Evolutionary conservation across 2,329 filamentous ascomycete species (phyloP).

Genomic region (Fusarium scirpi): DNA sequence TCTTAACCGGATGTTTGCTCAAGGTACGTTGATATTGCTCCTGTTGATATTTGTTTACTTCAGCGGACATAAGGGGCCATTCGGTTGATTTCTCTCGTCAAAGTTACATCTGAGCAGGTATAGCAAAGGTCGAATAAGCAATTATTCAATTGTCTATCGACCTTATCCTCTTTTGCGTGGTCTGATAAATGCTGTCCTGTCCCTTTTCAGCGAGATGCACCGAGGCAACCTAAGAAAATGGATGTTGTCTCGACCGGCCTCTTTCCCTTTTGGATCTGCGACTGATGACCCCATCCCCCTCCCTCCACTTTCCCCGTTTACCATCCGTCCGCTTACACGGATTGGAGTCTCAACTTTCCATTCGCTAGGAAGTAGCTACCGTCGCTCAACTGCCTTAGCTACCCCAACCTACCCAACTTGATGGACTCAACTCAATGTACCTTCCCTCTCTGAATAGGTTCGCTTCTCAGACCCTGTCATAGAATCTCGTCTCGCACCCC

Average conservation of each 20-base stretch:
- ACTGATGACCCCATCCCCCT: slow-evolving; percentile 33
- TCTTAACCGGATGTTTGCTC: slow-evolving; percentile 12
- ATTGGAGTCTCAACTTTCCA: slow-evolving; percentile 19
- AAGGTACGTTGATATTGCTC: neutral
- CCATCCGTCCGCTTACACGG: slow-evolving; percentile 25
- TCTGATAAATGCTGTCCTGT: slow-evolving; percentile 38
- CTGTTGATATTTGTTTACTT: slow-evolving; percentile 1
- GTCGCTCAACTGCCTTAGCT: slow-evolving; percentile 1
- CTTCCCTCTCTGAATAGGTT: slow-evolving; percentile 29
- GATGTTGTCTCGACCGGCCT: slow-evolving; percentile 43
- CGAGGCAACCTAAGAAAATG: slow-evolving; percentile 28
- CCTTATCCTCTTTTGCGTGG: slow-evolving; percentile 25
- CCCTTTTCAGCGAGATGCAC: slow-evolving; percentile 47
- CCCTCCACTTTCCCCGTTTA: slow-evolving; percentile 16
- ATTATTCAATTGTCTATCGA: slow-evolving; percentile 26
- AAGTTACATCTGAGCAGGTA: slow-evolving; percentile 19
- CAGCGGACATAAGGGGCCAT: neutral
- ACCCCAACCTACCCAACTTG: neutral
- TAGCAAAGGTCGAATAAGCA: slow-evolving; percentile 15
- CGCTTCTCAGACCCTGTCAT: slow-evolving; percentile 23
- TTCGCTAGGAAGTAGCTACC: slow-evolving; percentile 2
- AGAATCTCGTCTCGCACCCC: slow-evolving; percentile 25
- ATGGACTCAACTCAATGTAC: slow-evolving; percentile 3
- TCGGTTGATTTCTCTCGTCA: neutral
- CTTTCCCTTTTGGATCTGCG: slow-evolving; percentile 46